Evolutionary conservation across 2,329 filamentous ascomycete genomes (phyloP).

Genomic region (Xylaria sp.): DNA sequence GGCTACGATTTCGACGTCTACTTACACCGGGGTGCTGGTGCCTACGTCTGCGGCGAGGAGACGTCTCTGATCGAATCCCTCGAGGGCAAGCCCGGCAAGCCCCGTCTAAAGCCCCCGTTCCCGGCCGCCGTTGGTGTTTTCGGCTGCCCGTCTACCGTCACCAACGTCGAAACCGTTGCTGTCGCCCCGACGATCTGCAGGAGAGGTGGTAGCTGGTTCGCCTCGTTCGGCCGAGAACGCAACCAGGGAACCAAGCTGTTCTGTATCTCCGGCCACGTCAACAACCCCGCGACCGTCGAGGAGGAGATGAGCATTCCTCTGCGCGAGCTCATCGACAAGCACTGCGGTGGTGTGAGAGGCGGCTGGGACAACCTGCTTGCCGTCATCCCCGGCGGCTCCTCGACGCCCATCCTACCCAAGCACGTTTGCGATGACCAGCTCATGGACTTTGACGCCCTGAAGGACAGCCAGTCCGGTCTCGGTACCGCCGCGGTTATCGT

Average conservation of each 20-base stretch:
- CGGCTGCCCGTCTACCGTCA: slow-evolving; percentile 95
- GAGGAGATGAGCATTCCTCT: slow-evolving; percentile 99
- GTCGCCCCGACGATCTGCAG: slow-evolving; percentile 95
- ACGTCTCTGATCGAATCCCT: slow-evolving; percentile 97
- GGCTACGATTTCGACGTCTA: slow-evolving; percentile 99
- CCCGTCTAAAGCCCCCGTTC: slow-evolving; percentile 97
- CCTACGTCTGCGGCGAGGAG: slow-evolving; percentile 98
- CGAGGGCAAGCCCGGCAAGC: slow-evolving; percentile 98
- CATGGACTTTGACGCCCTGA: slow-evolving; percentile 98
- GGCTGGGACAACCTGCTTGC: slow-evolving; percentile 98
- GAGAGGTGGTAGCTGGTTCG: slow-evolving; percentile 91
- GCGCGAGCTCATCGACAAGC: slow-evolving; percentile 94
- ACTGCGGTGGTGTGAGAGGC: slow-evolving; percentile 94
- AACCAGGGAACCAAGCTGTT: slow-evolving; percentile 98
- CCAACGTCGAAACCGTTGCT: slow-evolving; percentile 96
- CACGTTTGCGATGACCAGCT: slow-evolving; percentile 88
- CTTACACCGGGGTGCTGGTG: slow-evolving; percentile 93
- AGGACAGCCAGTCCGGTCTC: slow-evolving; percentile 96
- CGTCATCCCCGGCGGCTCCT: slow-evolving; percentile 94
- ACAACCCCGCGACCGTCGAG: slow-evolving; percentile 96
- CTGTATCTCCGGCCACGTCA: slow-evolving; percentile 98
- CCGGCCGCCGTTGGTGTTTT: slow-evolving; percentile 96
- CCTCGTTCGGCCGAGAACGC: slow-evolving; percentile 88
- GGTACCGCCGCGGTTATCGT: slow-evolving; percentile 98
- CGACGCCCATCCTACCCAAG: slow-evolving; percentile 93